Conservation (phyloP, 345 rosid species). For the Camelina neglecta region DNA sequence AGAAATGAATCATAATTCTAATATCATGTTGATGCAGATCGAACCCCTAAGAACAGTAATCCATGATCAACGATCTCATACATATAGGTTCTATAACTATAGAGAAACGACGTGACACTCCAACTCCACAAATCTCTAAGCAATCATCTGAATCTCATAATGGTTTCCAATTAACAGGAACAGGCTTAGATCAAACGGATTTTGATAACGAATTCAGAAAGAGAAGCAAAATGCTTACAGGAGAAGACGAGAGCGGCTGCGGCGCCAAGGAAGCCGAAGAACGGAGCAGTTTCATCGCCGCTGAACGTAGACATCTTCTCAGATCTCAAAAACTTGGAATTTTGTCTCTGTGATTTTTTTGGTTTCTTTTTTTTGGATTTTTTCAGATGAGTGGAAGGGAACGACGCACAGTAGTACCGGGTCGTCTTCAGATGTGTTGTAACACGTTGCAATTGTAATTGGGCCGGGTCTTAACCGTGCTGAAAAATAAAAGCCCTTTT, state of each 20-base stretch:
- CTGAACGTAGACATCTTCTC: slow-evolving; percentile 55
- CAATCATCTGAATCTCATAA: background rate
- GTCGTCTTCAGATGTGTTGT: background rate
- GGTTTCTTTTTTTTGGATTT: background rate
- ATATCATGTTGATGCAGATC: background rate
- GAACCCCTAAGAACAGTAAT: slow-evolving; percentile 10
- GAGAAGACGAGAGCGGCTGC: slow-evolving; percentile 84
- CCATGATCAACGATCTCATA: background rate
- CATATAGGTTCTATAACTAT: background rate
- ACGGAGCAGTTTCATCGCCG: slow-evolving; percentile 86
- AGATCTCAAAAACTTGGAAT: slow-evolving; percentile 38
- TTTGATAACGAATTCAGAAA: background rate
- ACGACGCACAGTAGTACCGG: background rate
- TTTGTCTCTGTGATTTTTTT: background rate
- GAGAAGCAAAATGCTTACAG: slow-evolving; percentile 48
- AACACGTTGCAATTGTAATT: background rate
- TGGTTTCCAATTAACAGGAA: no score
- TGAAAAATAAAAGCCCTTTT: no score
- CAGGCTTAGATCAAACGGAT: background rate
- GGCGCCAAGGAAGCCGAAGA: slow-evolving; percentile 87
- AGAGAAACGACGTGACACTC: no score
- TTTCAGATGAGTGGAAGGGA: slow-evolving; percentile 2
- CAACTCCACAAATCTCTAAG: background rate
- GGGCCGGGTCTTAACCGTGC: background rate
- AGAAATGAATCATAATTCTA: no score